A percentile compares a stretch with the other conserved stretches of the same genome.
Conservation (phyloP, 768 basidiomycete species). For the Boletus rubroflammeus region DNA sequence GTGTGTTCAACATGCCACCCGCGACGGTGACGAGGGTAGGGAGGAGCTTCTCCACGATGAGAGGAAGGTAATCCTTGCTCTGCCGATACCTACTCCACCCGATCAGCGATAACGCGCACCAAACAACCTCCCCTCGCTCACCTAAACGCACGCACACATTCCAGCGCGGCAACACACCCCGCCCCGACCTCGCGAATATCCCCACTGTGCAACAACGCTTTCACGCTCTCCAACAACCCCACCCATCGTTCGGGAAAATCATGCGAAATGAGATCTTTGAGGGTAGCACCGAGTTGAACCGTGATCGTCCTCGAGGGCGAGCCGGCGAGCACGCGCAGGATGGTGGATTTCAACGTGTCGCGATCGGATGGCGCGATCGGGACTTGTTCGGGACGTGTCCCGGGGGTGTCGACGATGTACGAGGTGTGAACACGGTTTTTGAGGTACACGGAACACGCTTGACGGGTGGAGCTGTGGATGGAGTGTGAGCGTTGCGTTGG, state of each 20-base stretch:
- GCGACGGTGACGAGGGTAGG: constrained; percentile 77
- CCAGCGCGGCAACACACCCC: constrained; percentile 74
- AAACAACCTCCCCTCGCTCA: constrained; percentile 1
- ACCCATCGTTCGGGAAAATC: constrained; percentile 84
- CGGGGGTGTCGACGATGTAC: constrained; percentile 49
- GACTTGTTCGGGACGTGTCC: constrained; percentile 54
- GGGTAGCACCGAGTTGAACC: constrained; percentile 67
- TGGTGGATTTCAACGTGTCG: constrained; percentile 61
- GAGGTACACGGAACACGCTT: constrained; percentile 83
- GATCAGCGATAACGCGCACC: constrained; percentile 35
- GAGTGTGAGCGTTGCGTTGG: neutral
- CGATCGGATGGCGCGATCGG: constrained; percentile 68
- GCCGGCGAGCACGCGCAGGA: constrained; percentile 67
- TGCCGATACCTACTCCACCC: constrained; percentile 61
- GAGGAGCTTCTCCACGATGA: constrained; percentile 61
- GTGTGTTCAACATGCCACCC: constrained; percentile 59
- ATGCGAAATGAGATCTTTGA: constrained; percentile 69
- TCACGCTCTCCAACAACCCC: constrained; percentile 61
- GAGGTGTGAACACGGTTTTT: constrained; percentile 80
- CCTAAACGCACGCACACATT: constrained; percentile 63
- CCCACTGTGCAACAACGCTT: constrained; percentile 56
- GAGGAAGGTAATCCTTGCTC: constrained; percentile 53
- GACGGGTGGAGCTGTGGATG: constrained; percentile 67
- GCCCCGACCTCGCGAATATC: constrained; percentile 75
- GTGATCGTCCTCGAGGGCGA: constrained; percentile 67